Base-by-base conservation (phyloP, 495 filamentous ascomycete genomes). In the Annulohypoxylon bovei region DNA sequence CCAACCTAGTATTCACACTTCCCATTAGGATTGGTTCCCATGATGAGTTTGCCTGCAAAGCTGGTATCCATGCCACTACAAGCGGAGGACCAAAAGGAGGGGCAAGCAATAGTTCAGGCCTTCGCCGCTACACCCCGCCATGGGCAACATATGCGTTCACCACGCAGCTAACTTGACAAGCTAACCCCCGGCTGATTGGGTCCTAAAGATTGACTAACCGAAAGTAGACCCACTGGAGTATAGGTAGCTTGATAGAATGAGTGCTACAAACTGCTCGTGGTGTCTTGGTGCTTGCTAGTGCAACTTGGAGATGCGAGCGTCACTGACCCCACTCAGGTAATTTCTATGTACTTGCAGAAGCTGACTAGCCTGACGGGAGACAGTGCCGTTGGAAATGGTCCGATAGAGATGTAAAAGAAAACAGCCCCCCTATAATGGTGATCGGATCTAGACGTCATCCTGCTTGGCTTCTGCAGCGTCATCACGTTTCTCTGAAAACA, bases 391-490 rank as follows among this genome's bases (percentile, higher is more conserved):
- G 46, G 22, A 25, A 55, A 60, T 67, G 63, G 53, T 40, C 52
- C 27, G 64, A 67, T 56, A 54, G 20, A 57, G 49, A 28, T 44
- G 63, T 53, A 20, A 66, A 23, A 35, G 23, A 49, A 47, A n/a
- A 22, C n/a, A 40, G 42, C 25, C 44, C 20, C 42, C 28, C 28
- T n/a, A 53, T 3, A n/a, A n/a, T 11, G 28, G 12, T 50, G 49
- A 52, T 23, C 49, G 68, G 68, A 54, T 50, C 39, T n/a, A 59
- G 68, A 72, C 70, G 70, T 72, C 70, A 72, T 72, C 28, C 12
- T 65, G 60, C 70, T 67, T 72, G 32, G 60, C 35, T 12, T 46
- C 37, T 33, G 52, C 33, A 50, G 58, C 59, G 46, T 64, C 64
- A 47, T 63, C 54, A 30, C 49, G 44, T 32, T 64, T 55, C 46